Conservation (phyloP, 2,329 filamentous ascomycete species). For the Pseudocercospora pini-densiflorae region DNA sequence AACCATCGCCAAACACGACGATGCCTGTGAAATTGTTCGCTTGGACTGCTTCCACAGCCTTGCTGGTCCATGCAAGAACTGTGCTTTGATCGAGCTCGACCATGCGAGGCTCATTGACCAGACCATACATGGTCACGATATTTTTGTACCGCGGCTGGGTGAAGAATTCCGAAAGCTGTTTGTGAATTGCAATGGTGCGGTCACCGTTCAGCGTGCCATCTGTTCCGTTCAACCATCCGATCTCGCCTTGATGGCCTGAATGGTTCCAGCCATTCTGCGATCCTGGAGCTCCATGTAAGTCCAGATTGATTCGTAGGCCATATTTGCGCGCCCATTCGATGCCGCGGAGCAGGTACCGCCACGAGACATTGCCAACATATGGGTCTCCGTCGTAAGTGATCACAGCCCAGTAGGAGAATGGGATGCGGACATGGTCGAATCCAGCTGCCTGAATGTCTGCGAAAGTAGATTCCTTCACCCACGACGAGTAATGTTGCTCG, state of each 20-base stretch:
- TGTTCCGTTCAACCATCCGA: slow-evolving; percentile 91
- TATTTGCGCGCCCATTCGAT: slow-evolving; percentile 96
- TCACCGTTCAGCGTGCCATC: slow-evolving; percentile 78
- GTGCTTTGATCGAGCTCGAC: slow-evolving; percentile 62
- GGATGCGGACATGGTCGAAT: slow-evolving; percentile 95
- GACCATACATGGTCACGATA: slow-evolving; percentile 87
- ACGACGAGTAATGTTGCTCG: slow-evolving; percentile 91
- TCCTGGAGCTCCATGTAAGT: slow-evolving; percentile 88
- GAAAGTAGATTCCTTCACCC: slow-evolving; percentile 84
- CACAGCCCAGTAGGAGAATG: slow-evolving; percentile 94
- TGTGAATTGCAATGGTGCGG: slow-evolving; percentile 83
- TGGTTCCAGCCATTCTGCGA: slow-evolving; percentile 99
- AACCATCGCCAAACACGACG: slow-evolving; percentile 91
- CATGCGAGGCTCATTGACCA: slow-evolving; percentile 95
- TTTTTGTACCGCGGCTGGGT: slow-evolving; percentile 91
- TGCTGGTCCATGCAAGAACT: slow-evolving; percentile 79
- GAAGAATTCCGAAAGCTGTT: slow-evolving; percentile 88
- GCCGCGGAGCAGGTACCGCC: slow-evolving; percentile 88
- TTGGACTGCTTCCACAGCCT: slow-evolving; percentile 73
- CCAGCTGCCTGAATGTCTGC: slow-evolving; percentile 83
- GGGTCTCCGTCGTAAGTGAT: slow-evolving; percentile 83
- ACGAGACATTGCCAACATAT: slow-evolving; percentile 83
- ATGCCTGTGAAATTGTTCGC: slow-evolving; percentile 74
- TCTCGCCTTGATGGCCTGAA: slow-evolving; percentile 78
- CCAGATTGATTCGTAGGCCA: slow-evolving; percentile 88